Conservation (phyloP, 2,329 filamentous ascomycete genomes). For the Sporothrix curviconia region DNA sequence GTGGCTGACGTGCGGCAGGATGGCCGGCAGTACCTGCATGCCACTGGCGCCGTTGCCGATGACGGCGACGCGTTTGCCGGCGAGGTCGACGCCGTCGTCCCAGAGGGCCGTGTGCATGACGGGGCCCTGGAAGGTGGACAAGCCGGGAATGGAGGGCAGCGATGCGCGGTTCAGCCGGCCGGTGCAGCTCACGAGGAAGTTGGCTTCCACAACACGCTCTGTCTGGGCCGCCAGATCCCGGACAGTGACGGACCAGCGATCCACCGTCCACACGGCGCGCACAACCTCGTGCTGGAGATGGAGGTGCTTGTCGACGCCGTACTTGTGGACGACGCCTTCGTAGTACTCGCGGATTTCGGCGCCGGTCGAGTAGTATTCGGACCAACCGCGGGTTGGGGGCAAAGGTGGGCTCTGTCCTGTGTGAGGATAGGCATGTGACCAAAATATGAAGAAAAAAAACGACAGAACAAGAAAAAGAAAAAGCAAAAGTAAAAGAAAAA, state of each 20-base stretch:
- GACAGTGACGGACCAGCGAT: not conserved
- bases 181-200: constrained; percentile 1
- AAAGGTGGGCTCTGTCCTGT: too few relatives aligned
- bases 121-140: not conserved
- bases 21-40: constrained; percentile 14
- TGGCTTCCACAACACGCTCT: not conserved
- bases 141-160: not conserved
- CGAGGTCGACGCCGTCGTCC: not conserved
- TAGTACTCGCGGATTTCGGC: constrained; percentile 20
- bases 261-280: not conserved
- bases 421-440: too few relatives aligned
- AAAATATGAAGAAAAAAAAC: too few relatives aligned
- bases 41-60: constrained; percentile 19
- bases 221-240: not conserved
- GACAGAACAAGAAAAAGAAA: too few relatives aligned
- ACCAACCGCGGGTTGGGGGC: constrained; percentile 18
- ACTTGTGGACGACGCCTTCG: not conserved
- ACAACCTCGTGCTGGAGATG: constrained; percentile 4
- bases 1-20: constrained; percentile 6
- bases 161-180: constrained; percentile 2
- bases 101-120: not conserved
- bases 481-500: too few relatives aligned
- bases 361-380: constrained; percentile 17
- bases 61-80: constrained; percentile 15
- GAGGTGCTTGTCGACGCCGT: constrained; percentile 7